phyloP scores from a whole-genome alignment of 306 rosid genomes.

The Cucumis sativus region Cucumber_9930_V3 NC_026659.2:21856001-21856500 shows the following conservation, averaged over 20 bases:
- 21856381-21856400: neutral
- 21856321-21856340: neutral
- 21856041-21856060: conserved; percentile 37
- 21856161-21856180: conserved; percentile 63
- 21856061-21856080: neutral
- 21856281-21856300: conserved; percentile 77
- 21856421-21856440: conserved; percentile 76
- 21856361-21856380: conserved; percentile 37
- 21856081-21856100: no score
- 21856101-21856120: neutral
- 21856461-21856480: conserved; percentile 96
- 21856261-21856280: conserved; percentile 96
- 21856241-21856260: conserved; percentile 93
- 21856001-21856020: conserved; percentile 99
- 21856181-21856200: conserved; percentile 94
- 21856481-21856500: conserved; percentile 94
- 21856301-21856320: conserved; percentile 85
- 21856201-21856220: conserved; percentile 89
- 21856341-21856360: neutral
- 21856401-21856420: conserved; percentile 83
- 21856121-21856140: conserved; percentile 63
- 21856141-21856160: conserved; percentile 83
- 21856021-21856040: conserved; percentile 95
- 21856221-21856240: conserved; percentile 93
- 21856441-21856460: conserved; percentile 90